These are phyloP conservation scores for Leucocoprinus leucothites DNA, from an alignment of 768 basidiomycete species.

Conservation along the genomic window DNA sequence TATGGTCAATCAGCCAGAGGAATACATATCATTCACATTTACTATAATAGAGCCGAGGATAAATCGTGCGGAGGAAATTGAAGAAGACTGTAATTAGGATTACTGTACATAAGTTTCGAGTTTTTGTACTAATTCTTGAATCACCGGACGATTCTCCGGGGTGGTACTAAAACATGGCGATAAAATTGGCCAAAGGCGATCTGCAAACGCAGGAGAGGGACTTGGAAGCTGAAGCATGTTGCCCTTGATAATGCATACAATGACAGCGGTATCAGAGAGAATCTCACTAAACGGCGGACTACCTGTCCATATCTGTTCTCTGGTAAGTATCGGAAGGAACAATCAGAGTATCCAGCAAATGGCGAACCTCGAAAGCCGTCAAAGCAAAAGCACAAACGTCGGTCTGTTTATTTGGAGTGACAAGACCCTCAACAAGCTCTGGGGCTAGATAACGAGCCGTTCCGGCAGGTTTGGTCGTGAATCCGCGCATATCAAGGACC, in stretches of 20 bases:
- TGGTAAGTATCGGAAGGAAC: neutral
- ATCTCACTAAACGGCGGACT: neutral
- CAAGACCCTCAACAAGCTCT: slow-evolving; percentile 10
- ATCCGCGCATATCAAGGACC: slow-evolving; percentile 12
- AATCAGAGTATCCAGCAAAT: neutral
- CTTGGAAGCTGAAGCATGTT: neutral
- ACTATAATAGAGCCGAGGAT: too few species aligned
- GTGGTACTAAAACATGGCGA: neutral
- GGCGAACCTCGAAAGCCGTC: slow-evolving; percentile 14
- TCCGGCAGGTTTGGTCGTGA: slow-evolving; percentile 15
- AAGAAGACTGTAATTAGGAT: too few species aligned
- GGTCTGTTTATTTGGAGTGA: slow-evolving; percentile 4
- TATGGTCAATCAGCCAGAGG: too few species aligned
- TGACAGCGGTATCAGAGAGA: neutral
- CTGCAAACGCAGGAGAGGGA: neutral
- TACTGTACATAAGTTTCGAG: too few species aligned
- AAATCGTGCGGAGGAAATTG: too few species aligned
- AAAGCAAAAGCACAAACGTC: slow-evolving; percentile 18
- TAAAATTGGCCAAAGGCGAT: neutral
- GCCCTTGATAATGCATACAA: neutral
- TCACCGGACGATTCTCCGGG: neutral
- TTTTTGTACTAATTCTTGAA: too few species aligned
- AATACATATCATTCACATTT: too few species aligned
- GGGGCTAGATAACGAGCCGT: slow-evolving; percentile 17
- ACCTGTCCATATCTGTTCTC: neutral